These are phyloP conservation scores for Apiotrichum mycotoxinovorans DNA, from an alignment of 1,284 basidiomycete genomes.

Conservation along the genomic window DNA sequence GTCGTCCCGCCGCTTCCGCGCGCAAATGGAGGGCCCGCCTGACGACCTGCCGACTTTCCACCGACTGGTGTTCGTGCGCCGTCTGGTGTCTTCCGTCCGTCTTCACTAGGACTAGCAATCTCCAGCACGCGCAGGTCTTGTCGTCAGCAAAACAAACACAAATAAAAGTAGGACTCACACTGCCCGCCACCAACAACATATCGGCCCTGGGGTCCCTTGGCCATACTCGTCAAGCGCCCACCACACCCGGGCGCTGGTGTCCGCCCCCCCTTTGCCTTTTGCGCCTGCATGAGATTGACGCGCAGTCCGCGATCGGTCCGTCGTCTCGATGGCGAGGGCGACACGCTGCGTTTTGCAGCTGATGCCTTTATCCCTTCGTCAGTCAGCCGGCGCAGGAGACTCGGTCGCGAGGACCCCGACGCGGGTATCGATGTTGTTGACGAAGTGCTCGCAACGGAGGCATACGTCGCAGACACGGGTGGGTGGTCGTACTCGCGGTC, in stretches of 20 bases:
- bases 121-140: constrained; percentile 42
- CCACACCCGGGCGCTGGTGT: constrained; percentile 21
- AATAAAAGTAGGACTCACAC: constrained; percentile 42
- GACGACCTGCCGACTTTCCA: neutral
- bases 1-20: constrained; percentile 39
- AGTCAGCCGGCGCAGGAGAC: neutral
- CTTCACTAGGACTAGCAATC: constrained; percentile 24
- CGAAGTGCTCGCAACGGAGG: neutral
- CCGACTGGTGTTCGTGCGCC: neutral
- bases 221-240: constrained; percentile 42
- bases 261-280: constrained; percentile 10
- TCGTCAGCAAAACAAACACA: constrained; percentile 8
- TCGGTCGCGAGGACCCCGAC: neutral
- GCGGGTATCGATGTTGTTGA: neutral
- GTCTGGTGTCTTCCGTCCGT: neutral
- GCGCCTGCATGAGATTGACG: constrained; percentile 30
- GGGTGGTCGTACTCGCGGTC: neutral
- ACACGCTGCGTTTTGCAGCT: neutral
- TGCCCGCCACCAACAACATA: constrained; percentile 47
- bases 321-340: neutral
- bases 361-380: neutral
- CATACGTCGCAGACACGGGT: neutral
- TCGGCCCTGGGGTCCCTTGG: constrained; percentile 37
- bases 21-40: constrained; percentile 21
- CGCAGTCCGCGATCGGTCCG: constrained; percentile 24